Percentiles rank a stretch among this genome's conserved stretches.
These are phyloP conservation scores for Eutrema salsugineum DNA, from an alignment of 441 rosid genomes.

Conservation along the genomic window DNA sequence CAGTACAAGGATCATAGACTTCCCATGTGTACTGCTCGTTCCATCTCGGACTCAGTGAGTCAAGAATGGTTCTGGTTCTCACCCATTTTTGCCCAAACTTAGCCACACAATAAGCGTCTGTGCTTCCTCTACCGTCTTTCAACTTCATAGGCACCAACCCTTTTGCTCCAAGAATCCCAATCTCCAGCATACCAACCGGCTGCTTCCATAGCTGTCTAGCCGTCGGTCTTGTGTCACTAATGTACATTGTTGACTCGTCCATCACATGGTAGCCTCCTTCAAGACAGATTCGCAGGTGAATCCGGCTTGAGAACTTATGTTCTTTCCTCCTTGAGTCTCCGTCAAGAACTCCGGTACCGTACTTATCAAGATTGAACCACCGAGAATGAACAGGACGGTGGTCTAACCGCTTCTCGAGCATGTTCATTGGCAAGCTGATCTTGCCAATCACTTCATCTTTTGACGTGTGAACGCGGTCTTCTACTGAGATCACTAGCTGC, in stretches of 20 bases:
- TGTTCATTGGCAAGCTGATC: slow-evolving; percentile 47
- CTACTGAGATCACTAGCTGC: slow-evolving; percentile 58
- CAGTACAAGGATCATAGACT: slow-evolving; percentile 70
- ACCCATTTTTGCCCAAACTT: slow-evolving; percentile 73
- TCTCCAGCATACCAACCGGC: slow-evolving; percentile 55
- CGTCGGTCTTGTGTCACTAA: slow-evolving; percentile 66
- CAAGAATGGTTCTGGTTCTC: slow-evolving; percentile 56
- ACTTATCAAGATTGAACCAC: slow-evolving; percentile 86
- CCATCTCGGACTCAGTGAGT: slow-evolving; percentile 51
- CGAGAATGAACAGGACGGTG: slow-evolving; percentile 76
- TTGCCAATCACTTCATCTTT: slow-evolving; percentile 74
- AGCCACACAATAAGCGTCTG: slow-evolving; percentile 60
- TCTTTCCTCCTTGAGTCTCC: slow-evolving; percentile 69
- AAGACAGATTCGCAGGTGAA: slow-evolving; percentile 57
- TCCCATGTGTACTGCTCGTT: slow-evolving; percentile 76
- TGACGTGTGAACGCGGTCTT: slow-evolving; percentile 57
- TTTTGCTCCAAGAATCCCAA: slow-evolving; percentile 57
- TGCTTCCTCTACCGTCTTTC: slow-evolving; percentile 56
- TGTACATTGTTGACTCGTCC: slow-evolving; percentile 68
- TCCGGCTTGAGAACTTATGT: slow-evolving; percentile 58
- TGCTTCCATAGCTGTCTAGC: slow-evolving; percentile 65
- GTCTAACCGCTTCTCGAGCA: slow-evolving; percentile 75
- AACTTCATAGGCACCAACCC: slow-evolving; percentile 67
- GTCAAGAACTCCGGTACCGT: slow-evolving; percentile 65
- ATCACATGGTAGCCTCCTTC: slow-evolving; percentile 77